phyloP scores from a whole-genome alignment of 2,329 filamentous ascomycete genomes.

The Sporothrix curviconia region DNA sequence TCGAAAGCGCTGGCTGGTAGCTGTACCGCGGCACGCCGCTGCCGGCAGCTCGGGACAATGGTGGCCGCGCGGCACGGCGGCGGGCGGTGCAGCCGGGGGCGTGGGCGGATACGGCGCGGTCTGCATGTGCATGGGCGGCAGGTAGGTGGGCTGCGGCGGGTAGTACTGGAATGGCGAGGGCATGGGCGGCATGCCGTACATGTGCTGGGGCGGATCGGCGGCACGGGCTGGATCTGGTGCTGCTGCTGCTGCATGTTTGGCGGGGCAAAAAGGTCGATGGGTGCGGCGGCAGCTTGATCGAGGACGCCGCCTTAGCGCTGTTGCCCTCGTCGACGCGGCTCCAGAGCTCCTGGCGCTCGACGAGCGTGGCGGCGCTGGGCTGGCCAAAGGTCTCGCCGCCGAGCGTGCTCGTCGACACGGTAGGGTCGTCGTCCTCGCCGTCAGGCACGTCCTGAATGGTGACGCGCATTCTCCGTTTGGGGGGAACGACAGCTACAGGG shows the following conservation, averaged over 20 bases:
- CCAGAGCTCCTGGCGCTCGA: constrained; percentile 12
- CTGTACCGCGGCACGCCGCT: neutral
- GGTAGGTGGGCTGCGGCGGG: neutral
- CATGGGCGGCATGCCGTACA: neutral
- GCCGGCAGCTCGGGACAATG: neutral
- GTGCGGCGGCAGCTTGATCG: neutral
- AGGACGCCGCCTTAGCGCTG: neutral
- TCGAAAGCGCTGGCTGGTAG: too few relatives aligned
- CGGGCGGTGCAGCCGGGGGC: too few relatives aligned
- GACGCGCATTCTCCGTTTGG: neutral
- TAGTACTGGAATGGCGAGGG: neutral
- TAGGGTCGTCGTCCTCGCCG: neutral
- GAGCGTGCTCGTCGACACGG: neutral
- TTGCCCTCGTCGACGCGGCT: constrained; percentile 13
- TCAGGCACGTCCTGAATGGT: neutral
- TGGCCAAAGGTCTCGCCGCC: neutral
- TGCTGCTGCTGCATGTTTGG: too few relatives aligned
- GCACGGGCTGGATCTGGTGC: neutral
- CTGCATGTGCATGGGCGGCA: neutral
- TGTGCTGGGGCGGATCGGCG: too few relatives aligned
- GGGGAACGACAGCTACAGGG: neutral
- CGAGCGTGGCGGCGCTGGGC: constrained; percentile 1
- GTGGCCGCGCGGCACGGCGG: neutral
- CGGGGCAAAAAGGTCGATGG: neutral
- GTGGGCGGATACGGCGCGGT: too few relatives aligned